Conservation (phyloP, 2,329 filamentous ascomycete species). For the Diaporthe humulicola region DNA sequence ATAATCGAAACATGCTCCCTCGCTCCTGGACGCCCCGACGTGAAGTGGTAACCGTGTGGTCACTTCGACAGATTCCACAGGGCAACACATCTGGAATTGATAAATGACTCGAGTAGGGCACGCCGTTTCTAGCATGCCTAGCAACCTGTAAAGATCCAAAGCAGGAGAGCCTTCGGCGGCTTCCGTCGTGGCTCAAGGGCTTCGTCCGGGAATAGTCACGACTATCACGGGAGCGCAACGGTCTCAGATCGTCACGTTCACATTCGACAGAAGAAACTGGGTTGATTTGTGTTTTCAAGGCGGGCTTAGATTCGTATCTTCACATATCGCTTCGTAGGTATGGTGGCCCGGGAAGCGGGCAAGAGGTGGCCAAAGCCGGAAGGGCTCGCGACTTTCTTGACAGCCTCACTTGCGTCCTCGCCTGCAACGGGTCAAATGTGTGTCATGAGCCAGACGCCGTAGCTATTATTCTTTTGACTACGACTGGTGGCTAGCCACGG, state of each 20-base stretch:
- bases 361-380: not conserved
- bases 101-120: not conserved
- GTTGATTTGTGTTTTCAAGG: not conserved
- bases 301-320: slow-evolving; percentile 8
- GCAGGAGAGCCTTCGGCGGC: not conserved
- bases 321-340: slow-evolving; percentile 12
- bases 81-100: no score
- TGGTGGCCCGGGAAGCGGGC: not conserved
- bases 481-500: slow-evolving; percentile 40
- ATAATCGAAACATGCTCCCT: not conserved
- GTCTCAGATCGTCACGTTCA: not conserved
- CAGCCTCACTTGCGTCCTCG: slow-evolving; percentile 20
- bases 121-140: not conserved
- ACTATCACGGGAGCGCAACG: not conserved
- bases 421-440: slow-evolving; percentile 14
- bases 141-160: not conserved
- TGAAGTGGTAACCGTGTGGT: not conserved
- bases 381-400: not conserved
- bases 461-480: slow-evolving; percentile 40
- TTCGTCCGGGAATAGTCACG: not conserved
- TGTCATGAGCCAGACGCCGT: slow-evolving; percentile 38
- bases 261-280: not conserved
- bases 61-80: not conserved
- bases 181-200: not conserved
- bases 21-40: no score